Evolutionary conservation across 768 basidiomycete species (phyloP).

Genomic region (Tulasnella sp.): DNA sequence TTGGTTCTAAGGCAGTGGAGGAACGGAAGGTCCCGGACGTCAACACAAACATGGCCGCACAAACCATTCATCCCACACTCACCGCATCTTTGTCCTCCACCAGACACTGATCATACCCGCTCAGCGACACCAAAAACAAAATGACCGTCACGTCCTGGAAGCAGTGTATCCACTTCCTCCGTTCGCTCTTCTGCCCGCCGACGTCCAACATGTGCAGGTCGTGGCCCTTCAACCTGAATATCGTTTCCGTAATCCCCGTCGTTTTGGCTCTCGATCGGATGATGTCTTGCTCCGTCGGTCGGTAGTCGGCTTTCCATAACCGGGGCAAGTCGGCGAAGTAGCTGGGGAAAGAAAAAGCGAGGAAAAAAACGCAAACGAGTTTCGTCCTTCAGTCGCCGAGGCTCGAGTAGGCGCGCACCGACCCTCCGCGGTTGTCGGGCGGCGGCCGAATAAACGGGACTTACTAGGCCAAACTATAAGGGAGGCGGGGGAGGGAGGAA

Average conservation of each 20-base stretch:
- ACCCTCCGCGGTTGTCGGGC: neutral
- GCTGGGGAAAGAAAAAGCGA: conserved; percentile 14
- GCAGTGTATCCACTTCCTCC: conserved; percentile 90
- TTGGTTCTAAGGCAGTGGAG: conserved; percentile 55
- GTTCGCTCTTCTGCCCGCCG: conserved; percentile 80
- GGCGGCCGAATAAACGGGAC: neutral
- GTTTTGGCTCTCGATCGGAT: conserved; percentile 77
- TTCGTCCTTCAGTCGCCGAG: neutral
- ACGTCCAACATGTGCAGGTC: conserved; percentile 90
- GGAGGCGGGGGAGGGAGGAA: neutral
- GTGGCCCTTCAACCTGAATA: conserved; percentile 64
- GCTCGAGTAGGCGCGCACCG: too few relatives aligned
- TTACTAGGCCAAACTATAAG: conserved; percentile 9
- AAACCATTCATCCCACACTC: conserved; percentile 25
- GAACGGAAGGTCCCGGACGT: neutral
- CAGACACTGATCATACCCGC: conserved; percentile 89
- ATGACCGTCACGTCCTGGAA: conserved; percentile 94
- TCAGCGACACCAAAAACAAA: conserved; percentile 79
- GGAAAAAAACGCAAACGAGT: neutral
- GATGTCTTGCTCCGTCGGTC: conserved; percentile 69
- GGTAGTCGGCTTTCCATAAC: conserved; percentile 60
- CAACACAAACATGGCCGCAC: neutral
- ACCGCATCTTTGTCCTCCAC: conserved; percentile 89
- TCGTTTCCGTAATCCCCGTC: conserved; percentile 83
- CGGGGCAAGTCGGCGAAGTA: conserved; percentile 73